These are phyloP conservation scores for Monosporascus sp. DNA, from an alignment of 2,329 filamentous ascomycete genomes.

Conservation along the genomic window DNA sequence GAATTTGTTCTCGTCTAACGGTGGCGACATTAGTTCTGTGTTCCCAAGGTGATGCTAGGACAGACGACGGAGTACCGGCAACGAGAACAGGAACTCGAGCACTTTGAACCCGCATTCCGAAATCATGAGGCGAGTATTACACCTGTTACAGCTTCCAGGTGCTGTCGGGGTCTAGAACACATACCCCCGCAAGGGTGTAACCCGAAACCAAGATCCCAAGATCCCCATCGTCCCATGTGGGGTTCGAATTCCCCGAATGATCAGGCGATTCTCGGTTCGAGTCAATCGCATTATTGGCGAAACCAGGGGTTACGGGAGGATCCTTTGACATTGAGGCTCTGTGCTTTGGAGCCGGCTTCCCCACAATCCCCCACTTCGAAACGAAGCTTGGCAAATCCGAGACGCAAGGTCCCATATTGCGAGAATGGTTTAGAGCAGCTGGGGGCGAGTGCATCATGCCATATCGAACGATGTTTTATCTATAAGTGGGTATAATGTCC, in stretches of 20 bases:
- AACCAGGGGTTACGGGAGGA: constrained; percentile 15
- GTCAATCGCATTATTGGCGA: constrained; percentile 18
- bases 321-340: constrained; percentile 22
- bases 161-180: constrained; percentile 9
- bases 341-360: constrained; percentile 20
- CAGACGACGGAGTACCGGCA: constrained; percentile 1
- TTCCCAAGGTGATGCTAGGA: neutral
- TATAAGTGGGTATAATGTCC: constrained; percentile 6
- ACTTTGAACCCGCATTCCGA: neutral
- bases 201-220: constrained; percentile 2
- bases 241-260: constrained; percentile 12
- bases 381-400: constrained; percentile 4
- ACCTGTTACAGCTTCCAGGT: neutral
- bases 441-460: constrained; percentile 18
- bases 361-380: constrained; percentile 5
- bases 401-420: constrained; percentile 1
- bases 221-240: constrained; percentile 4
- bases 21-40: constrained; percentile 14
- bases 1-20: neutral
- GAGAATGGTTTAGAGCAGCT: constrained; percentile 4
- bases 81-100: neutral
- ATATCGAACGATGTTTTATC: constrained; percentile 21
- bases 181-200: constrained; percentile 4
- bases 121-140: neutral
- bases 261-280: constrained; percentile 18